These are phyloP conservation scores for Melampsora americana DNA, from an alignment of 1,284 basidiomycete genomes.

Conservation along the genomic window DNA sequence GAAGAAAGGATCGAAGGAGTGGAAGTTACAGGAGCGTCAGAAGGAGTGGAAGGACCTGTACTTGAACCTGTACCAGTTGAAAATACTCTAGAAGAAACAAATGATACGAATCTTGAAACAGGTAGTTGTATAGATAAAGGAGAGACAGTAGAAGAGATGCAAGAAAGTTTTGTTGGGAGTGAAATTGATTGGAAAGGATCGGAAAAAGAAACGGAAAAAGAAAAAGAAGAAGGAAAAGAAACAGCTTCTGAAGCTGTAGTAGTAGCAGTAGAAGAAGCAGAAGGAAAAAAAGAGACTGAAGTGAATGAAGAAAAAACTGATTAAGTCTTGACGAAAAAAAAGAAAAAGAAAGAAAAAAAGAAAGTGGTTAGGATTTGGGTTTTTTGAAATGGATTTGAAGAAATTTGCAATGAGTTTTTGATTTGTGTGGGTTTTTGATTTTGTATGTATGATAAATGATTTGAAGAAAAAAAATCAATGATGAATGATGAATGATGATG, in stretches of 20 bases:
- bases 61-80: not conserved
- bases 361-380: too few relatives aligned
- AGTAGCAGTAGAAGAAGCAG: not conserved
- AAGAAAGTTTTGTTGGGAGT: conserved; percentile 37
- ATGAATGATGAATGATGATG: too few relatives aligned
- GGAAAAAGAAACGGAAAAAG: not conserved
- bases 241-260: not conserved
- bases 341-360: not conserved
- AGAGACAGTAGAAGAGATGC: conserved; percentile 1
- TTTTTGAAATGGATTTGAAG: too few relatives aligned
- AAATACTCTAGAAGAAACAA: too few relatives aligned
- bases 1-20: too few relatives aligned
- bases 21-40: not conserved
- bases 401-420: too few relatives aligned
- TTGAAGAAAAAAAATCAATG: too few relatives aligned
- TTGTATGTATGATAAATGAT: too few relatives aligned
- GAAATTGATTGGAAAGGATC: conserved; percentile 38
- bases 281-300: too few relatives aligned
- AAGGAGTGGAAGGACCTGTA: not conserved
- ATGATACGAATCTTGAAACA: conserved; percentile 11
- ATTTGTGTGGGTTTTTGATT: too few relatives aligned
- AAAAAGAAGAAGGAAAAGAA: not conserved
- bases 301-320: too few relatives aligned
- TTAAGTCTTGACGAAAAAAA: too few relatives aligned
- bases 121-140: conserved; percentile 36